Conservation (phyloP, 495 filamentous ascomycete species). For the Bacidia rubella region DNA sequence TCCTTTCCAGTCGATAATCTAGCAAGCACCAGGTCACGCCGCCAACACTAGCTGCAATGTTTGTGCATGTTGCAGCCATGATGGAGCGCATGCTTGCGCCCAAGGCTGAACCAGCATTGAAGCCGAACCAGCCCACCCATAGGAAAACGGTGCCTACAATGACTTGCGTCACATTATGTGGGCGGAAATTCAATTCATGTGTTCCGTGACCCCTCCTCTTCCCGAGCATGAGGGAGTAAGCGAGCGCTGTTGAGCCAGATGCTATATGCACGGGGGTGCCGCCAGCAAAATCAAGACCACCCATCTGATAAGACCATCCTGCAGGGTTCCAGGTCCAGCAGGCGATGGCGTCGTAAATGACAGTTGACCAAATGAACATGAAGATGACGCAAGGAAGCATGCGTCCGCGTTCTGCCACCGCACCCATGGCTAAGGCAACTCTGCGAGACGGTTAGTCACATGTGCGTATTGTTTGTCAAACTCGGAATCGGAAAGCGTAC, state of each 20-base stretch:
- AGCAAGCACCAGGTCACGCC: conserved; percentile 93
- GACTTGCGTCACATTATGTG: conserved; percentile 95
- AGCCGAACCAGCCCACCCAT: conserved; percentile 99
- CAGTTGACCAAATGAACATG: conserved; percentile 90
- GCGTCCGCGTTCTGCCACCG: conserved; percentile 81
- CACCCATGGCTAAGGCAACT: conserved; percentile 83
- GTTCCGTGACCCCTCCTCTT: conserved; percentile 74
- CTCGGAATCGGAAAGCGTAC: conserved; percentile 32
- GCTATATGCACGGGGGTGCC: conserved; percentile 94
- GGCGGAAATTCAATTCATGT: conserved; percentile 87
- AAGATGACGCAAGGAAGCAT: conserved; percentile 92
- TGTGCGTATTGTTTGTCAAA: neutral
- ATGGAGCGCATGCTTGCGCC: conserved; percentile 70
- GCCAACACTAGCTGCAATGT: conserved; percentile 48
- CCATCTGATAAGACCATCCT: conserved; percentile 74
- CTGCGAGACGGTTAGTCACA: conserved; percentile 24
- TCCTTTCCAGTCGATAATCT: conserved; percentile 85
- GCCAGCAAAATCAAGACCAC: conserved; percentile 90
- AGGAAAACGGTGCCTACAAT: conserved; percentile 96
- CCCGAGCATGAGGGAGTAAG: conserved; percentile 72
- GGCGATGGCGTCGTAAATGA: conserved; percentile 90
- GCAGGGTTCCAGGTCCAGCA: conserved; percentile 95
- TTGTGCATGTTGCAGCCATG: conserved; percentile 45
- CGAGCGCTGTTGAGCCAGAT: conserved; percentile 79
- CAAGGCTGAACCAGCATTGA: conserved; percentile 91